Base-by-base conservation (phyloP, 2,329 filamentous ascomycete genomes). In the Decorospora gaudefroyi region DNA sequence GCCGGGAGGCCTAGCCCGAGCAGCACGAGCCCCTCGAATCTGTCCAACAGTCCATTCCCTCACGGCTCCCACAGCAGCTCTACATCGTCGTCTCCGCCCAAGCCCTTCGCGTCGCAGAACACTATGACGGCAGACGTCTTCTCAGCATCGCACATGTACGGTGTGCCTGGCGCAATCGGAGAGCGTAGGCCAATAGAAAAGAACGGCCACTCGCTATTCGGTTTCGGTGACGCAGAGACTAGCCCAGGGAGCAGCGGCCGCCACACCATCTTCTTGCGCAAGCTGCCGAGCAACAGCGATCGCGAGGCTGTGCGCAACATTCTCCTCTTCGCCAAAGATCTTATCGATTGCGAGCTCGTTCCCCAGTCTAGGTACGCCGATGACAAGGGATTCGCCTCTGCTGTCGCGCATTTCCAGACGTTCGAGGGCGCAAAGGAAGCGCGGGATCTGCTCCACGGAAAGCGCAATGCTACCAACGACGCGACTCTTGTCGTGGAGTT, bases 271-370 rank as follows among this genome's bases (percentile, higher is more conserved):
- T 66, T 82, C 42, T 74, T 86, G 70, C 80, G 81, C 59, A 81
- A 78, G 55, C 72, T 86, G 10, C 80, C 82, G 3, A 76, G 73
- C 46, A 82, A 77, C 62, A 84, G 78, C 29, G 80, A 76, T 58
- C 69, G 74, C 36, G 82, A 84, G 51, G 74, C 78, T 12, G 74
- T 86, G 42, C 76, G 78, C 53, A 82, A 79, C 63, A 83, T 86
- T 74, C 72, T 86, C 4, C 73, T 84, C n/a, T 85, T 86, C 56
- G 80, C 82, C 13, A 81, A 82, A 56, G 81, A 85, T 51, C 74
- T 85, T 34, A 69, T 83, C 34, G 78, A 83, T 51, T 78, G 77
- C 42, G 78, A 82, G 39, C 77, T 85, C 49, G 71, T 84, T 11
- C 69, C 74, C 4, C 49, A 59, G 10, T 73, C 74, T 35, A 77